These are phyloP conservation scores for Reticulascus tulasneorum DNA, from an alignment of 2,329 filamentous ascomycete species.

Conservation along the genomic window DNA sequence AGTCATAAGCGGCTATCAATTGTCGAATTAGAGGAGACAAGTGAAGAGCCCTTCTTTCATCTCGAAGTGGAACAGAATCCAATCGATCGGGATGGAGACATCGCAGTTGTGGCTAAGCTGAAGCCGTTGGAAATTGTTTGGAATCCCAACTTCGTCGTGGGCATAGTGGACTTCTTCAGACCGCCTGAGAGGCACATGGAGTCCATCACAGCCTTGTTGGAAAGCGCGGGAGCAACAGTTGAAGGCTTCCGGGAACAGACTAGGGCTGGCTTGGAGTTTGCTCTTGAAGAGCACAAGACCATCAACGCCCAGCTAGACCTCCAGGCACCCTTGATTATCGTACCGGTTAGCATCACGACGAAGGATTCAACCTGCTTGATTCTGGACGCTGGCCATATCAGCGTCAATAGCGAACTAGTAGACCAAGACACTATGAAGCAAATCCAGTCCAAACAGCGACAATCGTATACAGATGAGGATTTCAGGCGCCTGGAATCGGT, in stretches of 20 bases:
- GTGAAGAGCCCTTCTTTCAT: constrained; percentile 80
- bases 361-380: constrained; percentile 83
- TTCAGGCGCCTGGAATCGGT: constrained; percentile 81
- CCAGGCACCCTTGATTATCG: constrained; percentile 91
- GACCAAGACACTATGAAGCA: constrained; percentile 87
- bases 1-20: constrained; percentile 47
- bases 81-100: constrained; percentile 85
- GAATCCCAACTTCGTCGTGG: constrained; percentile 90
- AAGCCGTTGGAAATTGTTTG: constrained; percentile 97
- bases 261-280: constrained; percentile 90
- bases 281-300: constrained; percentile 95
- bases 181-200: constrained; percentile 98
- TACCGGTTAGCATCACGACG: constrained; percentile 86
- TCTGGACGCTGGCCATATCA: constrained; percentile 92
- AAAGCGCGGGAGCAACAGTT: constrained; percentile 90
- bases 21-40: constrained; percentile 46
- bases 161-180: constrained; percentile 91
- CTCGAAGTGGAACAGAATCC: constrained; percentile 93
- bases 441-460: constrained; percentile 84
- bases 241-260: constrained; percentile 95
- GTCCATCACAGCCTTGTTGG: constrained; percentile 92
- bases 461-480: constrained; percentile 84
- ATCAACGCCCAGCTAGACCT: constrained; percentile 94
- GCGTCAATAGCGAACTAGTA: constrained; percentile 88
- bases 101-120: constrained; percentile 83